These are phyloP conservation scores for Apiospora aurea DNA, from an alignment of 2,329 filamentous ascomycete genomes.

Conservation along the genomic window DNA sequence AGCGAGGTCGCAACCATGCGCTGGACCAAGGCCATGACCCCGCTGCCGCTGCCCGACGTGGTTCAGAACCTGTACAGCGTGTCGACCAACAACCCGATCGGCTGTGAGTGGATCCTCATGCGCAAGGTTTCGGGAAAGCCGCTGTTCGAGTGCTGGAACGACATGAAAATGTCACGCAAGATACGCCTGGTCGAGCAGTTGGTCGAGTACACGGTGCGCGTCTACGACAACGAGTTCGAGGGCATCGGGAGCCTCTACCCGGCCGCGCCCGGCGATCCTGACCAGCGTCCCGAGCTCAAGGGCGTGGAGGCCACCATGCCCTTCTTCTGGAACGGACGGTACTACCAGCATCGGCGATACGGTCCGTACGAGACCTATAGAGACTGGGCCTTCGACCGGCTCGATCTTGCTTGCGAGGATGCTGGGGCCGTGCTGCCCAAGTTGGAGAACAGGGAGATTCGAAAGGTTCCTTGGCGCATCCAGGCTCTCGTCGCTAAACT, in stretches of 20 bases:
- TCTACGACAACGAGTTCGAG: constrained; percentile 33
- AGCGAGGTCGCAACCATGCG: constrained; percentile 42
- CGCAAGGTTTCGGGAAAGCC: constrained; percentile 36
- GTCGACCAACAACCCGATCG: constrained; percentile 35
- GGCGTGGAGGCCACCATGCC: constrained; percentile 36
- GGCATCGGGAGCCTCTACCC: constrained; percentile 42
- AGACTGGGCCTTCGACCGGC: constrained; percentile 29
- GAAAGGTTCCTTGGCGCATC: constrained; percentile 29
- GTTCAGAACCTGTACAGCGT: constrained; percentile 32
- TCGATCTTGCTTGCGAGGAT: constrained; percentile 34
- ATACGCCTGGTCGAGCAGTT: constrained; percentile 40
- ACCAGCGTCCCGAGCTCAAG: constrained; percentile 30
- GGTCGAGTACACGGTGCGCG: constrained; percentile 33
- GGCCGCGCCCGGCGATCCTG: not conserved
- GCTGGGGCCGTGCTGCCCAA: constrained; percentile 30
- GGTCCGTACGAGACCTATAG: constrained; percentile 33
- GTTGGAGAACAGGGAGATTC: constrained; percentile 24
- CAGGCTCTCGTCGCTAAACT: constrained; percentile 32
- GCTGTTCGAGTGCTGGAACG: constrained; percentile 38
- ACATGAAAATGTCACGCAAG: constrained; percentile 34
- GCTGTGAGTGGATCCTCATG: constrained; percentile 44
- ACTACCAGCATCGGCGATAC: constrained; percentile 25
- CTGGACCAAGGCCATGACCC: constrained; percentile 35
- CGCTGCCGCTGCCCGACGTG: constrained; percentile 37
- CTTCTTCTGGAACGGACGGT: constrained; percentile 41